phyloP scores from a whole-genome alignment of 768 basidiomycete genomes.

The Mycena albidolilacea region DNA sequence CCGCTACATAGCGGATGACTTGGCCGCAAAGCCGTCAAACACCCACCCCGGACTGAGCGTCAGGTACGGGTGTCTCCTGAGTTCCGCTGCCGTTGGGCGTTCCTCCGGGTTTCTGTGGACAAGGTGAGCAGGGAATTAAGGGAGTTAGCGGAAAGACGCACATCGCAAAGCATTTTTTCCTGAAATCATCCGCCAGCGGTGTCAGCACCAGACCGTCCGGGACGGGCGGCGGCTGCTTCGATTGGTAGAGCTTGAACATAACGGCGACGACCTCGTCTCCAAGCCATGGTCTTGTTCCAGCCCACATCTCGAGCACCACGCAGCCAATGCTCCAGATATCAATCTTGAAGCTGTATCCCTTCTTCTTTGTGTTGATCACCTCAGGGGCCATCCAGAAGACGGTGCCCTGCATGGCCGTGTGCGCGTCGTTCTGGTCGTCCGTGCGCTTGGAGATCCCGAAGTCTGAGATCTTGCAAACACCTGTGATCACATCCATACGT shows the following conservation, averaged over 20 bases:
- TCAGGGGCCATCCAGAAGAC: conserved; percentile 99
- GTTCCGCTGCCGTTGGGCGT: conserved; percentile 84
- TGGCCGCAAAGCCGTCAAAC: conserved; percentile 72
- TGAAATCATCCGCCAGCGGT: conserved; percentile 86
- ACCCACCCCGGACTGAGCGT: conserved; percentile 79
- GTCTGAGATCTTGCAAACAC: conserved; percentile 95
- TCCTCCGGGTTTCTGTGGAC: conserved; percentile 81
- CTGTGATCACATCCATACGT: too few relatives aligned
- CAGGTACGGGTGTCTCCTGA: conserved; percentile 86
- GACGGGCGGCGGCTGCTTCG: conserved; percentile 89
- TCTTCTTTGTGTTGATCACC: conserved; percentile 88
- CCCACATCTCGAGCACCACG: conserved; percentile 99
- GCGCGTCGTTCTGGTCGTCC: conserved; percentile 88
- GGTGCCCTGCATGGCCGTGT: conserved; percentile 96
- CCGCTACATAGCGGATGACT: conserved; percentile 46
- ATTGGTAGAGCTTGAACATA: conserved; percentile 95
- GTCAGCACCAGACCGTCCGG: conserved; percentile 87
- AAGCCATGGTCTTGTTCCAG: conserved; percentile 95
- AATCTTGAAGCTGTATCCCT: conserved; percentile 96
- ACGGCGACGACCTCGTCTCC: conserved; percentile 92
- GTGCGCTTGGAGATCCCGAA: conserved; percentile 99
- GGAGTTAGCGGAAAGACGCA: conserved; percentile 53
- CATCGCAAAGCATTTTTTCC: conserved; percentile 92
- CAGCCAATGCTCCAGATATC: conserved; percentile 99
- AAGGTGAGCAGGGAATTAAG: conserved; percentile 28